These are phyloP conservation scores for Pseudocercospora fuligena DNA, from an alignment of 2,329 filamentous ascomycete genomes.

Conservation along the genomic window DNA sequence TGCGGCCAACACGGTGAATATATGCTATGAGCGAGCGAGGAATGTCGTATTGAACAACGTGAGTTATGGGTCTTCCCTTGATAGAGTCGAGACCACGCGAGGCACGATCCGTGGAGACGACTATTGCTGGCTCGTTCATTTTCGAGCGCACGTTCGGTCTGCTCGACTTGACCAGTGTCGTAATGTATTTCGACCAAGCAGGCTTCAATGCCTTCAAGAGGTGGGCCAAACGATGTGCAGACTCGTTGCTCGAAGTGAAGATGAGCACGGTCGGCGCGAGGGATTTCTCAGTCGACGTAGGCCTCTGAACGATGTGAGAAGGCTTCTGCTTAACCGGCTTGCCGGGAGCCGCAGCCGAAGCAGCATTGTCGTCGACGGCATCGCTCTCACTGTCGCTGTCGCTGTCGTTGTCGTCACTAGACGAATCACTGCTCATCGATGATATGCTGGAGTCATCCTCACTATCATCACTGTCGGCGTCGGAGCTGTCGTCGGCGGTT, in stretches of 20 bases:
- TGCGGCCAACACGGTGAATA: conserved; percentile 89
- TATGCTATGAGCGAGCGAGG: conserved; percentile 81
- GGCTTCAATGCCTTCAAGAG: conserved; percentile 60
- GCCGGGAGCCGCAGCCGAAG: background rate
- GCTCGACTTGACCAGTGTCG: conserved; percentile 61
- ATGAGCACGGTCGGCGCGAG: conserved; percentile 64
- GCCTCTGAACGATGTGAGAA: background rate
- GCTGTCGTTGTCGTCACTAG: conserved; percentile 9
- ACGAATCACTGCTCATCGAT: conserved; percentile 14
- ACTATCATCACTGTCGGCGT: background rate
- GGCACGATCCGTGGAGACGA: conserved; percentile 87
- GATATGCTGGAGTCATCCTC: conserved; percentile 25
- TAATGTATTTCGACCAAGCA: conserved; percentile 32
- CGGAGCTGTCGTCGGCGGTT: background rate
- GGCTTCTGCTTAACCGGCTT: background rate
- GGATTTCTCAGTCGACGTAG: conserved; percentile 14
- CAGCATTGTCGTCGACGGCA: conserved; percentile 2
- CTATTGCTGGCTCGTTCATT: conserved; percentile 72
- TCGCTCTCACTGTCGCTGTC: conserved; percentile 1
- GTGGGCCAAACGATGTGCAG: conserved; percentile 81
- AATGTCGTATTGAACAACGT: conserved; percentile 94
- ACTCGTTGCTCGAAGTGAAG: conserved; percentile 90
- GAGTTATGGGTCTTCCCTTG: conserved; percentile 64
- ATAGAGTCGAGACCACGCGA: conserved; percentile 78
- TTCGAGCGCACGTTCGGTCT: conserved; percentile 62